A percentile compares a stretch with the other conserved stretches of the same genome.
These are phyloP conservation scores for Fusarium caatingaense DNA, from an alignment of 2,329 filamentous ascomycete genomes.

Conservation along the genomic window DNA sequence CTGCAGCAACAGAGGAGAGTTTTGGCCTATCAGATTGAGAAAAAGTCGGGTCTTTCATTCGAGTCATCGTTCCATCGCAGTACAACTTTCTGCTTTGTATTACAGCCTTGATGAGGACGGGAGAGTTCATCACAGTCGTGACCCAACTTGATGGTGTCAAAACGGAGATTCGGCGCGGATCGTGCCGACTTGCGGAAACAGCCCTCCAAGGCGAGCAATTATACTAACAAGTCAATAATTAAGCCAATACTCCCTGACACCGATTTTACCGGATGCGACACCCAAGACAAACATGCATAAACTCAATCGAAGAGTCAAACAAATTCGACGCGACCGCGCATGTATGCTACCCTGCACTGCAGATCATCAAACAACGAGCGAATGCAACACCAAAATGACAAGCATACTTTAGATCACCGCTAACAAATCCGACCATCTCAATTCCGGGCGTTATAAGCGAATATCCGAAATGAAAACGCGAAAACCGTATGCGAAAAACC, in stretches of 20 bases:
- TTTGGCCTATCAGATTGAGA: too few species aligned
- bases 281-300: not conserved
- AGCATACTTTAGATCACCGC: not conserved
- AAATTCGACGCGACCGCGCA: too few species aligned
- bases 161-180: not conserved
- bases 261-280: not conserved
- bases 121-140: too few species aligned
- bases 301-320: not conserved
- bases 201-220: not conserved
- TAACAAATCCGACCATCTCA: not conserved
- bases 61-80: accelerated
- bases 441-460: not conserved
- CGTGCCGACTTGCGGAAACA: not conserved
- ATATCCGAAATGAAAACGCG: not conserved
- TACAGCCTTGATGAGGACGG: too few species aligned
- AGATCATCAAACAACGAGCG: not conserved
- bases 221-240: accelerated
- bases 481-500: not conserved
- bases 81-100: too few species aligned
- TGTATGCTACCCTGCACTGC: not conserved
- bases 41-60: too few species aligned
- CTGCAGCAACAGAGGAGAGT: too few species aligned
- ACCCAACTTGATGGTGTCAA: too few species aligned
- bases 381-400: not conserved
- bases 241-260: not conserved